A percentile compares a stretch with the other conserved stretches of the same genome.
These are phyloP conservation scores for Fagopyrum esculentum DNA, from an alignment of 148 eudicot species.

Conservation along the genomic window DNA sequence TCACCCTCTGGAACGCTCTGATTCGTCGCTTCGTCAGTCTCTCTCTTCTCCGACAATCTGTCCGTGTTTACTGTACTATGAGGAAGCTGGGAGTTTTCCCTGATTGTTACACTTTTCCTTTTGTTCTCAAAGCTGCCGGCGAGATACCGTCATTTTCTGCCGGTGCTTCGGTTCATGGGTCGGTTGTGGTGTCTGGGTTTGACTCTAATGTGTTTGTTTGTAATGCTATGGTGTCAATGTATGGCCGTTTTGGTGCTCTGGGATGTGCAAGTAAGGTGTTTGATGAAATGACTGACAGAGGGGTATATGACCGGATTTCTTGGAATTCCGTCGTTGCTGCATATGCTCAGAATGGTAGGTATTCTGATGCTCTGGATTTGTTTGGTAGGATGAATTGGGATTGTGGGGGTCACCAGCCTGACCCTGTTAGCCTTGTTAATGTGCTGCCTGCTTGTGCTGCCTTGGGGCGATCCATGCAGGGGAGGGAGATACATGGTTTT, in stretches of 20 bases:
- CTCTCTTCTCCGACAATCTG: constrained; percentile 7
- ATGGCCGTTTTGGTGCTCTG: constrained; percentile 39
- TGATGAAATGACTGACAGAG: constrained; percentile 39
- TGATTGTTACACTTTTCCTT: constrained; percentile 62
- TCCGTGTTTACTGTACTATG: constrained; percentile 33
- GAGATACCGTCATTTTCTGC: constrained; percentile 20
- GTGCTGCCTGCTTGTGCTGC: constrained; percentile 57
- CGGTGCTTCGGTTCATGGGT: constrained; percentile 41
- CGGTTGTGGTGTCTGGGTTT: constrained; percentile 30
- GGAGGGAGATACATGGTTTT: constrained; percentile 54
- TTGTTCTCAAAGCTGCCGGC: constrained; percentile 53
- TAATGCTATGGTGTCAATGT: constrained; percentile 54
- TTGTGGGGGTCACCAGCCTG: constrained; percentile 21
- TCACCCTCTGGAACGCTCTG: constrained; percentile 52
- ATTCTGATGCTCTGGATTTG: constrained; percentile 28
- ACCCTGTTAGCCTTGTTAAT: constrained; percentile 61
- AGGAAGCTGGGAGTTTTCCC: constrained; percentile 34
- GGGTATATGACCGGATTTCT: constrained; percentile 40
- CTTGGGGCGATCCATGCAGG: constrained; percentile 19
- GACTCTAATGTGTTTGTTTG: constrained; percentile 48
- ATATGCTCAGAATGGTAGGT: constrained; percentile 39
- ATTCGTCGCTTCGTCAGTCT: constrained; percentile 26
- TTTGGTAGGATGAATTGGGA: constrained; percentile 33
- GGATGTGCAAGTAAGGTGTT: constrained; percentile 43
- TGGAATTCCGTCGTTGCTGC: constrained; percentile 67